A percentile compares a stretch with the other conserved stretches of the same genome.
Evolutionary conservation across 495 filamentous ascomycete species (phyloP).

Genomic region (Talaromyces wortmannii): DNA sequence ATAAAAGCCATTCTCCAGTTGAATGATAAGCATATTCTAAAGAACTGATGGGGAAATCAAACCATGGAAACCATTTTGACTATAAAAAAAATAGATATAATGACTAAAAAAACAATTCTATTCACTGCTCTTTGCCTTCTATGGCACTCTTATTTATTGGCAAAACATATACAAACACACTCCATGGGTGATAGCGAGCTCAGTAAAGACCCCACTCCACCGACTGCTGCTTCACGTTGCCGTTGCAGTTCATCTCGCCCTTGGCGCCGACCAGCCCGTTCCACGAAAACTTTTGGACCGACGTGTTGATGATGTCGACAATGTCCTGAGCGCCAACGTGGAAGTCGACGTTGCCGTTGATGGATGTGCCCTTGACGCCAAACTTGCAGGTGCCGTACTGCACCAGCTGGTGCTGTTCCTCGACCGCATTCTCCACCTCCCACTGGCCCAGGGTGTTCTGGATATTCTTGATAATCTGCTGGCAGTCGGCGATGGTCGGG

Average conservation of each 20-base stretch:
- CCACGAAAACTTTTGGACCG: slow-evolving; percentile 11
- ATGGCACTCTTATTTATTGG: no score
- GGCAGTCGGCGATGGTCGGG: slow-evolving; percentile 19
- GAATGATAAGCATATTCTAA: no score
- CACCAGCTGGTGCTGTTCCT: slow-evolving; percentile 7
- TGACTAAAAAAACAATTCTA: no score
- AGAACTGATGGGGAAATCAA: no score
- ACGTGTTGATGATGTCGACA: slow-evolving; percentile 17
- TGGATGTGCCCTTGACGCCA: slow-evolving; percentile 6
- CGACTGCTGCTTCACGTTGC: slow-evolving; percentile 3
- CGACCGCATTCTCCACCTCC: slow-evolving; percentile 1
- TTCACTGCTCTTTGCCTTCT: no score
- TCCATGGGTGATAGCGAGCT: no score
- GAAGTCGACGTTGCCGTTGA: slow-evolving; percentile 8
- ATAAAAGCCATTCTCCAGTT: no score
- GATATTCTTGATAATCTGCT: slow-evolving; percentile 23
- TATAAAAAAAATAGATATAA: no score
- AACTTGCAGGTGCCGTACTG: slow-evolving; percentile 11
- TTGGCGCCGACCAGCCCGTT: slow-evolving; percentile 18
- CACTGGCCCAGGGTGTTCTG: slow-evolving; percentile 9
- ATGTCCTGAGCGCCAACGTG: slow-evolving; percentile 17
- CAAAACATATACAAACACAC: no score
- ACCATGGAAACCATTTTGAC: no score
- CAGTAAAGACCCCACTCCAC: slow-evolving; percentile 17
- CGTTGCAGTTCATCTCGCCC: slow-evolving; percentile 17